phyloP scores from a whole-genome alignment of 257 asterid genomes.

The Rehmannia glutinosa region DNA sequence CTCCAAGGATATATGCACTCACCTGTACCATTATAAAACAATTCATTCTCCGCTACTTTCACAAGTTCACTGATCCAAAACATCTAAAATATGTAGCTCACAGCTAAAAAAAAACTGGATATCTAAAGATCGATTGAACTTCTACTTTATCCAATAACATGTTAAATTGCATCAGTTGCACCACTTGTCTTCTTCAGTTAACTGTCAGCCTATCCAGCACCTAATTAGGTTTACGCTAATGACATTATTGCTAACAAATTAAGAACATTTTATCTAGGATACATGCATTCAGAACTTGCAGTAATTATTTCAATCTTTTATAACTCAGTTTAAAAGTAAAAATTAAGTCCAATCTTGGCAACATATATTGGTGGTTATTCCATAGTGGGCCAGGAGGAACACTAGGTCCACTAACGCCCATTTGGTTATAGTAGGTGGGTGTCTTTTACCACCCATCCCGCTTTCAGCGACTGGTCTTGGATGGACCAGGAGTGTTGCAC shows the following conservation, averaged over 20 bases:
- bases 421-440: not conserved
- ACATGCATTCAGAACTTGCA: not conserved
- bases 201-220: too few species aligned
- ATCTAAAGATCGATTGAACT: not conserved
- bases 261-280: not conserved
- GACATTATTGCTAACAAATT: not conserved
- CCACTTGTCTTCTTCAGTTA: too few species aligned
- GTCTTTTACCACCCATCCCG: not conserved
- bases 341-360: not conserved
- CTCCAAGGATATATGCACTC: conserved; percentile 95
- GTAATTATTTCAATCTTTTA: not conserved
- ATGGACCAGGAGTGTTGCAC: not conserved
- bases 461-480: not conserved
- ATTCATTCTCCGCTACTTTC: not conserved
- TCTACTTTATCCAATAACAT: not conserved
- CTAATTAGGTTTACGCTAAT: not conserved
- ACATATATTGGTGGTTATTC: not conserved
- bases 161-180: too few species aligned
- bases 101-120: not conserved
- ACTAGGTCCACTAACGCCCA: not conserved
- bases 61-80: conserved; percentile 4
- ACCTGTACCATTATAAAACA: conserved; percentile 46
- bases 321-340: not conserved
- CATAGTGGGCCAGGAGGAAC: not conserved
- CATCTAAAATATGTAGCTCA: not conserved